Evolutionary conservation across 176 grass and related monocot species (phyloP), one percentile per base, ranked within the genome.

Genomic region (Neostapfia colusana): DNA sequence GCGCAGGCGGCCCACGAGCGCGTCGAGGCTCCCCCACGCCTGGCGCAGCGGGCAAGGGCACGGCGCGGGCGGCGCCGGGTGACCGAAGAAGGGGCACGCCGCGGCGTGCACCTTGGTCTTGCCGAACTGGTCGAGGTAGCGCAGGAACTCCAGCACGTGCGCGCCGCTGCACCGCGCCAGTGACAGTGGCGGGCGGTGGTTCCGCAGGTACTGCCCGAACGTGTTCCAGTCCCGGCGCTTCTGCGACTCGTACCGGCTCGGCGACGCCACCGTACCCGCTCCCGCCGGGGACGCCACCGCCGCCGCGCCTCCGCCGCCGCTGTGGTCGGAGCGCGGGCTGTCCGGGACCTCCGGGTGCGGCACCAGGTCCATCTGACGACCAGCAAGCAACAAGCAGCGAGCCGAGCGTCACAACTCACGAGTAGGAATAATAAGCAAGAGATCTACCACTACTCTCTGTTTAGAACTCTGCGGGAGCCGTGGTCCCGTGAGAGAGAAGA

Each of bases 81-180:
- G 90, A 44, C 93, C 93, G 79, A 97, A 97, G 81, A 97, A 97
- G 63, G 93, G 90, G 82, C 93, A 97, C 17, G 67, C 75, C 3
- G 81, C 71, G 0, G 81, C 62, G 84, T 97, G 93, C 58, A 97
- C 93, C 76, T 97, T 97, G 54, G 93, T 97, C 77, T 97, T 97
- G 39, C 93, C 93, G 65, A 97, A 97, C 79, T 97, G 93, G 85
- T 97, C 93, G 4, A 97, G 93, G 81, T 97, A 97, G 53, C 93
- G 88, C 35, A 97, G 88, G 81, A 97, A 97, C 82, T 97, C 93
- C 0, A 97, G 81, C 26, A 97, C 93, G 77, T 97, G 93, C 8
- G 90, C 90, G 24, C 93, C 93, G 86, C 93, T 97, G 81, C 93
- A 97, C 11, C 88, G 90, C 12, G 88, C 86, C 16, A 97, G 86